A percentile compares a stretch with the other conserved stretches of the same genome.
Conservation (phyloP, 257 asterid genomes). For the Salvia hispanica region DNA sequence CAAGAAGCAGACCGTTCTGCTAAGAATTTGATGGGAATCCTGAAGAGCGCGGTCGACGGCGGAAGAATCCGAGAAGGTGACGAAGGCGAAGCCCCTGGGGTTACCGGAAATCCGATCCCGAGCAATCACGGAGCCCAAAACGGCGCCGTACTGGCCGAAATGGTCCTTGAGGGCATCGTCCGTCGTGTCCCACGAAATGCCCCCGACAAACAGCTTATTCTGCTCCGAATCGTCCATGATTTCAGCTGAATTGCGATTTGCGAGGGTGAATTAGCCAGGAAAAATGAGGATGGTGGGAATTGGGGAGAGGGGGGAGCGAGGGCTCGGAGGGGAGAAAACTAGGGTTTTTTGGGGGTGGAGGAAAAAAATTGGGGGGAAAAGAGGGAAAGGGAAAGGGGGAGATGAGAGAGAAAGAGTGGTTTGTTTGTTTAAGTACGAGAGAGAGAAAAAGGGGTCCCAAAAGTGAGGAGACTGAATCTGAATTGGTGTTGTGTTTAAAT, state of each 20-base stretch:
- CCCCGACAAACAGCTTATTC: slow-evolving; percentile 85
- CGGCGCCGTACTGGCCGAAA: slow-evolving; percentile 70
- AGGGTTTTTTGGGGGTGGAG: slow-evolving; percentile 37
- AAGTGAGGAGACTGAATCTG: slow-evolving; percentile 42
- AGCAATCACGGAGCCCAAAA: slow-evolving; percentile 56
- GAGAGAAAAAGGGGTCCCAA: slow-evolving; percentile 32
- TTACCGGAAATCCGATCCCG: slow-evolving; percentile 61
- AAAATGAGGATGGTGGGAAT: not conserved
- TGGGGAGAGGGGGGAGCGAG: not conserved
- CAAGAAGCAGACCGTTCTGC: slow-evolving; percentile 59
- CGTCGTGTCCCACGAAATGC: slow-evolving; percentile 88
- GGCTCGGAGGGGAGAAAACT: slow-evolving; percentile 31
- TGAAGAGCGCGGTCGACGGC: slow-evolving; percentile 72
- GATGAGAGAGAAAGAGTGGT: not conserved
- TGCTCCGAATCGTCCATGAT: slow-evolving; percentile 74
- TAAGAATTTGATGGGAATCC: slow-evolving; percentile 68
- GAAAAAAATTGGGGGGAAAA: slow-evolving; percentile 38
- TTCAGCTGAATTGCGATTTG: slow-evolving; percentile 20
- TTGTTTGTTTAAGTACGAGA: not conserved
- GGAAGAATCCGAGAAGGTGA: slow-evolving; percentile 67
- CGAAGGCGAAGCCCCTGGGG: slow-evolving; percentile 89
- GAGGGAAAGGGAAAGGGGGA: not conserved
- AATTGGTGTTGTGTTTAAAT: slow-evolving; percentile 15
- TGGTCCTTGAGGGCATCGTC: slow-evolving; percentile 61
- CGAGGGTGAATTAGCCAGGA: slow-evolving; percentile 13